These are phyloP conservation scores for Phytophthora boehmeriae DNA, from an alignment of 352 stramenopile species.

Conservation along the genomic window DNA sequence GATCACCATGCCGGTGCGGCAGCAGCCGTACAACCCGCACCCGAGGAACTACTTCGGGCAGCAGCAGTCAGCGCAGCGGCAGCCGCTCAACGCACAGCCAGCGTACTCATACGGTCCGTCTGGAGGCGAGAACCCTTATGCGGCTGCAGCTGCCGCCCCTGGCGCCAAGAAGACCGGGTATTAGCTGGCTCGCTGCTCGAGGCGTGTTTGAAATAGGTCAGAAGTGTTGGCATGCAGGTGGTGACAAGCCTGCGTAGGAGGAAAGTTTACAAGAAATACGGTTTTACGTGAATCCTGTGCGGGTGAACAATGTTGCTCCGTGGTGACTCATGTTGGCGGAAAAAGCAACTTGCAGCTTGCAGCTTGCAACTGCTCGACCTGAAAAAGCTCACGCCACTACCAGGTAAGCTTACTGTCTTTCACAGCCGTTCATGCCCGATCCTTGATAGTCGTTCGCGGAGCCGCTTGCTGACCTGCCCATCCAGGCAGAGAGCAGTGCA, in stretches of 20 bases:
- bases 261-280: constrained; percentile 2
- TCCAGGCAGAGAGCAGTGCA: constrained; percentile 21
- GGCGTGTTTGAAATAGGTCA: constrained; percentile 33
- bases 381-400: too few relatives aligned
- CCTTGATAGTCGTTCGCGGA: constrained; percentile 5
- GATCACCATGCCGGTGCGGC: constrained; percentile 84
- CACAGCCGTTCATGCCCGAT: not conserved
- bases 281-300: not conserved
- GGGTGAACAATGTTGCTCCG: not conserved
- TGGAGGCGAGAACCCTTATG: constrained; percentile 39
- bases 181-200: constrained; percentile 10
- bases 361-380: too few relatives aligned
- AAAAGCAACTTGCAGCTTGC: too few relatives aligned
- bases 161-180: constrained; percentile 27
- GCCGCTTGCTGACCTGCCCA: constrained; percentile 22
- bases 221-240: constrained; percentile 17
- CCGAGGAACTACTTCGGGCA: constrained; percentile 77
- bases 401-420: too few relatives aligned
- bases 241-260: not conserved
- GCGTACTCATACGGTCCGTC: constrained; percentile 36
- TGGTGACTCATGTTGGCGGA: too few relatives aligned
- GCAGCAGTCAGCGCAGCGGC: constrained; percentile 34
- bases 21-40: constrained; percentile 82
- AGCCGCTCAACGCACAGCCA: constrained; percentile 49
- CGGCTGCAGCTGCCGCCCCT: constrained; percentile 27